phyloP scores from a whole-genome alignment of 306 rosid genomes.

The Carpinus viminea region DNA sequence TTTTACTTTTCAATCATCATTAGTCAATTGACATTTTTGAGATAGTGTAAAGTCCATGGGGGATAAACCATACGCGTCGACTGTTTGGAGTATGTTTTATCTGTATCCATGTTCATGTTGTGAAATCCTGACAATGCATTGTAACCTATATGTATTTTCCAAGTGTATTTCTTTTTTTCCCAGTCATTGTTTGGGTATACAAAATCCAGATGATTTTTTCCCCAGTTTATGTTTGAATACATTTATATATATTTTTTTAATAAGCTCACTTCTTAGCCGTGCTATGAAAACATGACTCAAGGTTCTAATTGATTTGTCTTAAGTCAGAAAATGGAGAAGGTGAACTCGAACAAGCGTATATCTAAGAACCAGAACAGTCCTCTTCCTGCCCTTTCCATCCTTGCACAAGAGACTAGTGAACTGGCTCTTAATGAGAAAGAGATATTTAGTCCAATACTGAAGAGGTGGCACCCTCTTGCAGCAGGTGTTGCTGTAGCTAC shows the following conservation, averaged over 20 bases:
- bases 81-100: background rate
- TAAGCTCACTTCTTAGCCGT: conserved; percentile 10
- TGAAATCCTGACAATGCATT: background rate
- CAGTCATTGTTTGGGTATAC: background rate
- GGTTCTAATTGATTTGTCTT: conserved; percentile 38
- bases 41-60: background rate
- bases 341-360: conserved; percentile 46
- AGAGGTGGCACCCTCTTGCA: conserved; percentile 88
- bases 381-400: conserved; percentile 56
- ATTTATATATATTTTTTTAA: background rate
- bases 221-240: background rate
- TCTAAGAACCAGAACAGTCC: conserved; percentile 59
- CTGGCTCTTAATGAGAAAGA: conserved; percentile 75
- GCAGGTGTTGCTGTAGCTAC: conserved; percentile 87
- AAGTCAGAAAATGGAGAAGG: conserved; percentile 70
- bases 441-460: conserved; percentile 72
- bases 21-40: background rate
- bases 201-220: background rate
- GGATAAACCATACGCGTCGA: background rate
- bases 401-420: conserved; percentile 67
- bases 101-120: background rate
- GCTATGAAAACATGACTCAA: conserved; percentile 33
- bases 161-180: background rate
- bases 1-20: background rate
- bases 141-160: background rate